Conservation (phyloP, 768 basidiomycete genomes). For the Podaxis rugospora region DNA sequence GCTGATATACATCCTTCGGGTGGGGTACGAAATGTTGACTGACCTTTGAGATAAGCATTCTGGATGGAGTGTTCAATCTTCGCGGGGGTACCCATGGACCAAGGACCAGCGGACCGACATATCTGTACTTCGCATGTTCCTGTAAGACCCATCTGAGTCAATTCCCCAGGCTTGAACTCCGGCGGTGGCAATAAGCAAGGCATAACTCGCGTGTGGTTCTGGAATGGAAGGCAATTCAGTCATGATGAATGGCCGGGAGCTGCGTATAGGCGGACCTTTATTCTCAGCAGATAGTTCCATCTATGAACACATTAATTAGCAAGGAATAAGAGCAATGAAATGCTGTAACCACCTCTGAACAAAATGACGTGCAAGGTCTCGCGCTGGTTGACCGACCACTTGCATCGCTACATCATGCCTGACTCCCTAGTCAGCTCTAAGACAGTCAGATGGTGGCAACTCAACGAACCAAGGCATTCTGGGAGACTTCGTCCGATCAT, state of each 20-base stretch:
- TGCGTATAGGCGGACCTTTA: constrained; percentile 58
- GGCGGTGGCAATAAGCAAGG: constrained; percentile 92
- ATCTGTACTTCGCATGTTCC: constrained; percentile 98
- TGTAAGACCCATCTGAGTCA: constrained; percentile 75
- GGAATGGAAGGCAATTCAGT: constrained; percentile 5
- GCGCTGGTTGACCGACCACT: constrained; percentile 92
- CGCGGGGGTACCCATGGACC: constrained; percentile 90
- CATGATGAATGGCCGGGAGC: neutral
- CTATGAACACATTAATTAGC: constrained; percentile 32
- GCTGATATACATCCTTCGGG: neutral
- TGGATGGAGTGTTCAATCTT: constrained; percentile 90
- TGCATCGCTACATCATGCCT: constrained; percentile 98
- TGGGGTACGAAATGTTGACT: constrained; percentile 2
- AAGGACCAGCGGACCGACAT: constrained; percentile 90
- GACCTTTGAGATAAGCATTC: constrained; percentile 89
- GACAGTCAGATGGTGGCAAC: neutral
- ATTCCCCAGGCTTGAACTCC: constrained; percentile 81
- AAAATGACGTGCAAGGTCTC: constrained; percentile 93
- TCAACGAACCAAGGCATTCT: constrained; percentile 89
- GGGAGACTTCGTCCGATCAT: constrained; percentile 83
- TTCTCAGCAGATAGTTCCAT: constrained; percentile 92
- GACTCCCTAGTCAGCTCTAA: neutral
- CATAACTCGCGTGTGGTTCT: constrained; percentile 92
- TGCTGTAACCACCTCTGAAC: constrained; percentile 65
- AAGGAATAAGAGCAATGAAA: constrained; percentile 10